These are phyloP conservation scores for Sequoiadendron giganteum DNA, from an alignment of 75 land plant genomes.

Conservation along the genomic window DNA sequence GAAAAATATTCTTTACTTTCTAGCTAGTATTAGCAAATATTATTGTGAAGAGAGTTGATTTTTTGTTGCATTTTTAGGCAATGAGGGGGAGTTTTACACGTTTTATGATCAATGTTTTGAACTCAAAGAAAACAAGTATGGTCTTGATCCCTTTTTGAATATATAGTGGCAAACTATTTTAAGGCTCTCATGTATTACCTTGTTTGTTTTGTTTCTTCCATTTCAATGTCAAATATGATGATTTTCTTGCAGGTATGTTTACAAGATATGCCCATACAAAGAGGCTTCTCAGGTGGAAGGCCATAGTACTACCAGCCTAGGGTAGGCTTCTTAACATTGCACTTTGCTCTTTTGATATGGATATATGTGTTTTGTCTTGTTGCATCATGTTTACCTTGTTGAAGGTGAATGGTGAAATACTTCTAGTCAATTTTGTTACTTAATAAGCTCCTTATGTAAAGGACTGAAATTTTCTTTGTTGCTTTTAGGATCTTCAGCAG, in stretches of 20 bases:
- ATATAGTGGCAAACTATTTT: not conserved
- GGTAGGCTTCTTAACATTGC: slow-evolving; percentile 38
- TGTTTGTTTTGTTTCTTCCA: not conserved
- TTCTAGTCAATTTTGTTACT: not conserved
- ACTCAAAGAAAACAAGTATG: slow-evolving; percentile 76
- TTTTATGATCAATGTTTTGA: slow-evolving; percentile 91
- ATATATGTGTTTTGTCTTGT: not conserved
- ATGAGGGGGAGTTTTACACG: slow-evolving; percentile 83
- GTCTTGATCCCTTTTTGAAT: not conserved
- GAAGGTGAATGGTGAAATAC: not conserved
- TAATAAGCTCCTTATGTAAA: not conserved
- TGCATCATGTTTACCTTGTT: not conserved
- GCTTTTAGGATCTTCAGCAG: not conserved
- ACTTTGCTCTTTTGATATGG: not conserved
- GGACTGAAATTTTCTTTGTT: not conserved
- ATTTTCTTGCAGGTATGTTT: slow-evolving; percentile 65
- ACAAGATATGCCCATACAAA: slow-evolving; percentile 92
- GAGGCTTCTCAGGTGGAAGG: slow-evolving; percentile 89
- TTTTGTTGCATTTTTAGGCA: slow-evolving; percentile 38
- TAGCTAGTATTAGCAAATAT: not conserved
- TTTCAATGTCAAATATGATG: not conserved
- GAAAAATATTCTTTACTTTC: not conserved
- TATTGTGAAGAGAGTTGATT: not conserved
- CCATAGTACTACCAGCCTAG: slow-evolving; percentile 72
- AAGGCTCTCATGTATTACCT: not conserved